Base-by-base conservation (phyloP, 2,329 filamentous ascomycete genomes). In the Kalmusia sp. region DNA sequence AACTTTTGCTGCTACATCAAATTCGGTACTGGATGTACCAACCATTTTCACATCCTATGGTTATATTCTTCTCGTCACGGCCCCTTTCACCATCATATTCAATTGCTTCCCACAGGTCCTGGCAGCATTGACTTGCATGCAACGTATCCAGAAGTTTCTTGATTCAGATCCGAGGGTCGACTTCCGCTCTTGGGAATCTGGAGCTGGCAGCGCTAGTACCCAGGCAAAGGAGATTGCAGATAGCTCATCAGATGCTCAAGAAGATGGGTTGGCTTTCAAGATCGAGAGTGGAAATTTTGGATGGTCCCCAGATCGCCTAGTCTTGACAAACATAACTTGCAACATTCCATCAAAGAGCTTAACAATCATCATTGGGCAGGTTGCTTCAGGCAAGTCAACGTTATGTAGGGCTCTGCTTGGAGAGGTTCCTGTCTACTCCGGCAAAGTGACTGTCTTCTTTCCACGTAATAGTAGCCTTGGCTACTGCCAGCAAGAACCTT, bases 301-400 rank as follows among this genome's bases (percentile, higher is more conserved):
- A 6, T 57, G 51, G 51, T 25, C 4, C 11, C 27, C 34, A 19
- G 35, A 44, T 6, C 30, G 5, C 3, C 8, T 58, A 6, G 28
- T 28, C 14, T 39, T 28, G 15, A 35, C 55, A 24, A 30, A 52
- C 15, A 22, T 52, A 1, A 44, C 17, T 1, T n/a, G n/a, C n/a
- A n/a, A n/a, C n/a, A 22, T 58, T 21, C 25, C n/a, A 19, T 33
- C 35, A 6, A 19, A 19, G 7, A 24, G 34, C 4, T 33, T 45
- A 11, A 34, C 28, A 2, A 6, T 33, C 3, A 15, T 45, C 28
- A 12, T 12, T n/a, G 55, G 58, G 1, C 58, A 55, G 1, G 51
- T 54, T 14, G 54, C 41, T 9, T 46, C 35, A 25, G 58, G 58
- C n/a, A 61, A 61, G 22, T 46, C 79, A 14, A 79, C 78, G 2